Percentiles rank a stretch among this genome's conserved stretches.
These are phyloP conservation scores for Colletotrichum spinosum DNA, from an alignment of 2,329 filamentous ascomycete species.

Conservation along the genomic window DNA sequence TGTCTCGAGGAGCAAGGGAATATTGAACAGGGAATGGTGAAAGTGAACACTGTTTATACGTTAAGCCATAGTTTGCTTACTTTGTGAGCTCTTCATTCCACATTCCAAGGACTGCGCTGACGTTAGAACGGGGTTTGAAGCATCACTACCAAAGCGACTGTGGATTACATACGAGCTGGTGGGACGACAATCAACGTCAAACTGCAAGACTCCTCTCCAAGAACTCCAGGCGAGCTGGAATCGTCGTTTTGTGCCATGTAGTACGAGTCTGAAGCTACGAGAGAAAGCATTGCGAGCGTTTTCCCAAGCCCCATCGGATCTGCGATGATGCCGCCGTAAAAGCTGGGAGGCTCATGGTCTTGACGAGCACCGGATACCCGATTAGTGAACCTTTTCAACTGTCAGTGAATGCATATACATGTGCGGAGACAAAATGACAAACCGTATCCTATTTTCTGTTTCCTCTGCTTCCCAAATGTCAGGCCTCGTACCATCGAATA, in stretches of 20 bases:
- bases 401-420: conserved; percentile 5
- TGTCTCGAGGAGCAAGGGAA: background rate
- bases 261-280: conserved; percentile 48
- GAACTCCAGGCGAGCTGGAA: background rate
- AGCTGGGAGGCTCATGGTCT: conserved; percentile 46
- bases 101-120: conserved; percentile 48
- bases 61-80: conserved; percentile 34
- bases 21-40: too few relatives aligned
- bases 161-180: conserved; percentile 45
- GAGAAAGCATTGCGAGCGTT: conserved; percentile 56
- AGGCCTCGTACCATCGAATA: conserved; percentile 38
- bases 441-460: conserved; percentile 39
- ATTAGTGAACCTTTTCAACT: conserved; percentile 49
- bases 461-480: conserved; percentile 50
- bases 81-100: conserved; percentile 52
- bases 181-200: conserved; percentile 52
- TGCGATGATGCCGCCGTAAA: conserved; percentile 58
- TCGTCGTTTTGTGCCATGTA: background rate
- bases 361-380: conserved; percentile 44
- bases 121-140: background rate
- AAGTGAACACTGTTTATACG: background rate
- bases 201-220: conserved; percentile 6
- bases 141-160: conserved; percentile 36
- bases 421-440: background rate
- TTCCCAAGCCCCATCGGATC: conserved; percentile 62